Evolutionary conservation across 2,329 filamentous ascomycete genomes (phyloP).

Genomic region (Didymella pinodella): DNA sequence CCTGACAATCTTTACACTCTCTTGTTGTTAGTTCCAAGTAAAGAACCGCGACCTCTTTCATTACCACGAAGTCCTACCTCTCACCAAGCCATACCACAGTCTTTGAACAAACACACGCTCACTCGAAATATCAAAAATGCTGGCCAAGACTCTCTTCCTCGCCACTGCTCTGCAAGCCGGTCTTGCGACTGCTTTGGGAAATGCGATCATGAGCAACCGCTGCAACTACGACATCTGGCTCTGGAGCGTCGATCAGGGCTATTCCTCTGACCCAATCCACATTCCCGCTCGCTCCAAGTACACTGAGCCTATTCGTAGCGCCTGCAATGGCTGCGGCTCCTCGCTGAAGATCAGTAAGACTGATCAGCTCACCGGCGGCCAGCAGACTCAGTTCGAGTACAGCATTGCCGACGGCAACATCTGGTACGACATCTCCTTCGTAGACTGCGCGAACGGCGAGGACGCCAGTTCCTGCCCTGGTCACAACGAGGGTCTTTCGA

Average conservation of each 20-base stretch:
- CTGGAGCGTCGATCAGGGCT: slow-evolving; percentile 30
- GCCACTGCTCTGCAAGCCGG: slow-evolving; percentile 28
- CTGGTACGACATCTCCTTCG: slow-evolving; percentile 42
- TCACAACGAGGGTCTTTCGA: slow-evolving; percentile 31
- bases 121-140: slow-evolving; percentile 22
- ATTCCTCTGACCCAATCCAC: slow-evolving; percentile 19
- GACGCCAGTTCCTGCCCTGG: slow-evolving; percentile 34
- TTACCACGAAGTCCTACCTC: not conserved
- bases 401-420: slow-evolving; percentile 28
- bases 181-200: slow-evolving; percentile 30
- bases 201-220: slow-evolving; percentile 36
- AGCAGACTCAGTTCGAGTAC: slow-evolving; percentile 43
- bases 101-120: not conserved
- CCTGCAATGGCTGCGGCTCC: slow-evolving; percentile 30
- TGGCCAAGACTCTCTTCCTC: slow-evolving; percentile 30
- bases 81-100: not conserved
- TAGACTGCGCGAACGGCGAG: slow-evolving; percentile 38
- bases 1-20: not conserved
- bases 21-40: not conserved
- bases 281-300: slow-evolving; percentile 32
- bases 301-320: slow-evolving; percentile 29
- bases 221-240: slow-evolving; percentile 41
- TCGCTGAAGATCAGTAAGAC: slow-evolving; percentile 40
- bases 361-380: slow-evolving; percentile 26
- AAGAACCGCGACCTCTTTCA: slow-evolving; percentile 2